phyloP scores from a whole-genome alignment of 2,329 filamentous ascomycete genomes.

The Colletotrichum tropicale region DNA sequence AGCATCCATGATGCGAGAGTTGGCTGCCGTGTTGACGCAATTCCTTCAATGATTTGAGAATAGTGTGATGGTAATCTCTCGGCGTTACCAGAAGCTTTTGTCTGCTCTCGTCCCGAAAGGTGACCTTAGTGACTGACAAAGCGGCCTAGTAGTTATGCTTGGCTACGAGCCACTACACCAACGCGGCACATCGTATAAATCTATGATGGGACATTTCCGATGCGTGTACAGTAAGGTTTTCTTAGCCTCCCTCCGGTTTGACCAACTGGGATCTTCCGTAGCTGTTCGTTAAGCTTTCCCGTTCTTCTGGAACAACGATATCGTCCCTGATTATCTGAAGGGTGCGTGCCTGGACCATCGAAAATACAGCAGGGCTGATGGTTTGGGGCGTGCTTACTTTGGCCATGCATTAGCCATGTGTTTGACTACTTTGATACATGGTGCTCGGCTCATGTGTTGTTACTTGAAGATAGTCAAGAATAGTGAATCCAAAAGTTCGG shows the following conservation, averaged over 20 bases:
- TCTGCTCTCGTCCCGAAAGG: neutral
- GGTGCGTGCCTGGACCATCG: rapidly evolving
- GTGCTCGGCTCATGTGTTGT: neutral
- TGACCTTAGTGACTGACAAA: neutral
- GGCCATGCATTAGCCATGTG: neutral
- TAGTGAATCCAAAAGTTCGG: neutral
- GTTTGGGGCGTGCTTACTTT: neutral
- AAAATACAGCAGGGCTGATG: neutral
- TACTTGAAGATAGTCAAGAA: neutral
- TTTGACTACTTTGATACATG: neutral
- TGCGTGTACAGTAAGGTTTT: neutral
- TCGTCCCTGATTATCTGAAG: neutral
- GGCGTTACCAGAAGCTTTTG: neutral
- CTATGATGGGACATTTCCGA: neutral
- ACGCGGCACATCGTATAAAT: neutral
- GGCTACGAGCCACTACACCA: neutral
- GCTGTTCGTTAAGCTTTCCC: neutral
- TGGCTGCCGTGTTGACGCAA: neutral
- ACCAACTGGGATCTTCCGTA: neutral
- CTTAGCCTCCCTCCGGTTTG: neutral
- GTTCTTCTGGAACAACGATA: neutral
- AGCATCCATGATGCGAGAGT: neutral
- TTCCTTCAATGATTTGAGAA: neutral
- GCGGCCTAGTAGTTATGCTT: neutral
- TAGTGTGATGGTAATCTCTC: neutral